Conservation (phyloP, 805 yeast species). For the Yamadazyma laniorum region DNA sequence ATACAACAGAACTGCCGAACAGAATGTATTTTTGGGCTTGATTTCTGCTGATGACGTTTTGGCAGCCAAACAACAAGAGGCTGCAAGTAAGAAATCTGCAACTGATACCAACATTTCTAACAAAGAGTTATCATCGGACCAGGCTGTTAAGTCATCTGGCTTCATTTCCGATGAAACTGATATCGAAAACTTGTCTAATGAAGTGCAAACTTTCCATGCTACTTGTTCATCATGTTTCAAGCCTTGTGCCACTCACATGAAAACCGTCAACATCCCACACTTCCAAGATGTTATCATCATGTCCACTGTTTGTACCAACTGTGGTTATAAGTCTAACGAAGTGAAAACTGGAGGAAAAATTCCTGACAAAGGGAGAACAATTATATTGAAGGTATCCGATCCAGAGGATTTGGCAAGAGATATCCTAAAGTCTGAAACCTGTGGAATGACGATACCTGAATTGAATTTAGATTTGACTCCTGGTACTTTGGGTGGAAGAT, state of each 20-base stretch:
- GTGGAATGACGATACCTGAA: conserved; percentile 84
- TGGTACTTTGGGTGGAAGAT: conserved; percentile 97
- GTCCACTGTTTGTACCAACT: conserved; percentile 88
- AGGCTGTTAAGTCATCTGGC: conserved; percentile 41
- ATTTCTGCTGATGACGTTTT: conserved; percentile 67
- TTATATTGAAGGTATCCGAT: conserved; percentile 75
- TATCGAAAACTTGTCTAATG: conserved; percentile 81
- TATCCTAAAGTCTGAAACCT: conserved; percentile 90
- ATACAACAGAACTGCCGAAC: conserved; percentile 83
- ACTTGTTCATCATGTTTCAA: conserved; percentile 87
- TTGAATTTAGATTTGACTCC: conserved; percentile 85
- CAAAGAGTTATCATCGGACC: conserved; percentile 24
- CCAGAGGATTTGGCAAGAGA: conserved; percentile 94
- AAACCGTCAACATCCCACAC: conserved; percentile 93
- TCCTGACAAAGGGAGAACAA: conserved; percentile 77
- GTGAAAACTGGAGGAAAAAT: conserved; percentile 98
- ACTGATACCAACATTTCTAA: conserved; percentile 30
- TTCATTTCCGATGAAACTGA: conserved; percentile 71
- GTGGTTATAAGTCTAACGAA: conserved; percentile 96
- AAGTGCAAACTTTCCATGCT: conserved; percentile 90
- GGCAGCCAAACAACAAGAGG: conserved; percentile 45
- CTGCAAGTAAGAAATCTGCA: conserved; percentile 44
- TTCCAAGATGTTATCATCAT: conserved; percentile 95
- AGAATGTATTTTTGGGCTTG: conserved; percentile 80
- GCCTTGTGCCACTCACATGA: conserved; percentile 92